phyloP scores from a whole-genome alignment of 2,329 filamentous ascomycete genomes.

The Apiospora arundinis region DNA sequence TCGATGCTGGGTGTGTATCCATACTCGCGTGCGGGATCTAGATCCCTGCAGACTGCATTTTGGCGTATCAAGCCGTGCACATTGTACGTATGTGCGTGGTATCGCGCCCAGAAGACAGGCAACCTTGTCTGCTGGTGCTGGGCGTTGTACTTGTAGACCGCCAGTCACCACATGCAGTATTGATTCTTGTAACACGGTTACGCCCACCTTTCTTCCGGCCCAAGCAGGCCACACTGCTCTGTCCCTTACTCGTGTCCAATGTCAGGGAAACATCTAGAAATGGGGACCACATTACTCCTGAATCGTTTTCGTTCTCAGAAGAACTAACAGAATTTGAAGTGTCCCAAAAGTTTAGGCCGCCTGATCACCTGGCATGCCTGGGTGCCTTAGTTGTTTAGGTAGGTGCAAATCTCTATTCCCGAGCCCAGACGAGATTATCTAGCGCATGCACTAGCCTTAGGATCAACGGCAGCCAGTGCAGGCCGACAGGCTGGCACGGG shows the following conservation, averaged over 20 bases:
- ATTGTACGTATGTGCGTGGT: not conserved
- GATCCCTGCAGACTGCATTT: not conserved
- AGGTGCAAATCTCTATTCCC: not conserved
- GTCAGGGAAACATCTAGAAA: not conserved
- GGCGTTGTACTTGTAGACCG: too few species aligned
- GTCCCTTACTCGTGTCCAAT: not conserved
- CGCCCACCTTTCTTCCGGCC: not conserved
- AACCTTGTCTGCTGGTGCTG: not conserved
- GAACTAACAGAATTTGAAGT: not conserved
- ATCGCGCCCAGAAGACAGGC: too few species aligned
- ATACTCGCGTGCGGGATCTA: conserved; percentile 12
- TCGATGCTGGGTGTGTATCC: not conserved
- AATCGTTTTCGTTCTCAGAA: not conserved
- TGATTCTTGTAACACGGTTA: not conserved
- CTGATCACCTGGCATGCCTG: too few species aligned
- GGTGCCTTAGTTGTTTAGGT: too few species aligned
- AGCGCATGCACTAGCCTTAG: conserved; percentile 11
- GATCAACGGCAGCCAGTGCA: not conserved
- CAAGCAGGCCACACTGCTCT: not conserved
- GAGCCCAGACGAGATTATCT: not conserved
- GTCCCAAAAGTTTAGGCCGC: not conserved
- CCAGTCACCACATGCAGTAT: too few species aligned
- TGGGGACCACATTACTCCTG: not conserved
- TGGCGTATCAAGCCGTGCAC: not conserved
- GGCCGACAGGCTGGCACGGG: not conserved